Base-by-base conservation (phyloP, 768 basidiomycete genomes). In the Rhizopogon salebrosus region DNA sequence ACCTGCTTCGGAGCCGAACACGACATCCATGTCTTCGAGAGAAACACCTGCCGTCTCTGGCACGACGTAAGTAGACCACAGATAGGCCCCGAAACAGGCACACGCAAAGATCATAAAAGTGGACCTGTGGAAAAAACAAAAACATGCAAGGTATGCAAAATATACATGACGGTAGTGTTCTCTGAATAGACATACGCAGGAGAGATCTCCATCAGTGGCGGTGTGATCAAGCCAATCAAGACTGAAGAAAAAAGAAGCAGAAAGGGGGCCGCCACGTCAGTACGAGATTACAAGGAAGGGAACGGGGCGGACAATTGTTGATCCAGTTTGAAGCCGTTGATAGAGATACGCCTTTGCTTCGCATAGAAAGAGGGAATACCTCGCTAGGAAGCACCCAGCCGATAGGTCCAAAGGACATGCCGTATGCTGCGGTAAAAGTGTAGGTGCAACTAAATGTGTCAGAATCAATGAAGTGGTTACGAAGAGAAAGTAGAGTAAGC, bases 321-420 rank as follows among this genome's bases (percentile, higher is more conserved):
- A 80, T 60, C 90, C 90, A 92, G 58, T 89, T 89, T n/a, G 86
- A 88, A 3, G 89, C 86, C 2, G 91, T 92, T 18, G 89, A 84
- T 20, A 95, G 61, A 22, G 90, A 82, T 4, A 93, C 91, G 43
- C 92, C 92, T 62, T 84, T 85, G 58, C 87, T 85, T 56, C 91
- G 76, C 70, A 89, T 77, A 2, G 87, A 85, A 0, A 89, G 71
- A 1, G 92, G 82, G 62, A 92, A 92, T 2, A 94, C 83, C 67
- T 94, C 91, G 56, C 81, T 84, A 0, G 91, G 87, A 7, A 93
- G 78, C 1, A 92, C 82, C 91, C 91, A 93, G 3, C 83, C 84
- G 55, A 92, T 78, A 0, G 91, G 89, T 1, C 90, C 90, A 56
- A 87, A 82, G 29, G 85, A 87, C 36, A 85, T 68, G 0, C 89